Conservation (phyloP, 257 asterid species). For the Solanum gandarillasii region DNA sequence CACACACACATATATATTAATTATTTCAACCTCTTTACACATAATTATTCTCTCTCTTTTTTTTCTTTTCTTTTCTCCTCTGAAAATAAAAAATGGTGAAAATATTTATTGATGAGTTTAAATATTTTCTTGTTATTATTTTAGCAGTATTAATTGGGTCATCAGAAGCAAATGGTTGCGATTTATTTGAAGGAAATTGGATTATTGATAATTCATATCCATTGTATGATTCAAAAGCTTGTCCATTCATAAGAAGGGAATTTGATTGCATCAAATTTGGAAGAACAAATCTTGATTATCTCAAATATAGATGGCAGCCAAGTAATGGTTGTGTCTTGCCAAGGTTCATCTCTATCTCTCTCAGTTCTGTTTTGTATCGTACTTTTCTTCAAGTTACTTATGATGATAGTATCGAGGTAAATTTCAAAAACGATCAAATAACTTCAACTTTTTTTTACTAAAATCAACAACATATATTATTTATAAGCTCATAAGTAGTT, state of each 20-base stretch:
- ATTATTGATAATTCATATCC: conserved; percentile 53
- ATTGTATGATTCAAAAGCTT: conserved; percentile 34
- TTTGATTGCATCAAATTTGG: conserved; percentile 62
- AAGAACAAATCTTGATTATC: conserved; percentile 37
- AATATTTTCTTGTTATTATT: not conserved
- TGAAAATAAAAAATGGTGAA: not conserved
- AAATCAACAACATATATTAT: not conserved
- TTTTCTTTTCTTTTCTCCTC: not conserved
- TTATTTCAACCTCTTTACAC: not conserved
- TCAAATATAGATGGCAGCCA: conserved; percentile 72
- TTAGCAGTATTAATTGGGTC: not conserved
- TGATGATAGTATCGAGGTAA: not conserved
- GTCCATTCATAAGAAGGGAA: conserved; percentile 44
- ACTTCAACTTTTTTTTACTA: not conserved
- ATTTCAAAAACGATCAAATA: not conserved
- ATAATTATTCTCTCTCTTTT: not conserved
- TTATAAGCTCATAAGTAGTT: not conserved
- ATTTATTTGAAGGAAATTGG: conserved; percentile 56
- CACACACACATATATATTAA: not conserved
- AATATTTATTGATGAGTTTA: not conserved
- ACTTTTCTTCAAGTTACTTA: not conserved
- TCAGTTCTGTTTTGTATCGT: no score
- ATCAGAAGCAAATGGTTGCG: conserved; percentile 15
- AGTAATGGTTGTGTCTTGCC: conserved; percentile 31
- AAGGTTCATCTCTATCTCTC: conserved; percentile 9